Conservation (phyloP, 2,329 filamentous ascomycete species). For the Byssothecium circinans region DNA sequence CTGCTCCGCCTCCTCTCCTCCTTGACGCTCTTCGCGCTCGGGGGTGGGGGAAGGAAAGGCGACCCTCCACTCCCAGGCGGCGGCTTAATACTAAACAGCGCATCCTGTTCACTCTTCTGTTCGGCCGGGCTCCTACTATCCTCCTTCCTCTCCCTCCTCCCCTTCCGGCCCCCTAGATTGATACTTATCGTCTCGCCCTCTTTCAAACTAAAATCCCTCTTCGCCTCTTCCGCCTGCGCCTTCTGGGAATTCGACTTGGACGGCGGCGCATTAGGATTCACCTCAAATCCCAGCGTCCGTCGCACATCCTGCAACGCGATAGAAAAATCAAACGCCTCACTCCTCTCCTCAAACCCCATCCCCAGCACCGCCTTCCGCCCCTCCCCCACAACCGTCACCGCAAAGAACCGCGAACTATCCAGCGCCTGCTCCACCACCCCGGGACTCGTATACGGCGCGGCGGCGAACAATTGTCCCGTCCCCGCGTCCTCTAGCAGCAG, state of each 20-base stretch:
- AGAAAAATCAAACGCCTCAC: conserved; percentile 82
- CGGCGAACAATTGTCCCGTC: conserved; percentile 77
- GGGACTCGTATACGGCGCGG: conserved; percentile 70
- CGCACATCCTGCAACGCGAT: conserved; percentile 78
- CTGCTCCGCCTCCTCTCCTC: conserved; percentile 59
- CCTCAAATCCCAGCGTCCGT: conserved; percentile 66
- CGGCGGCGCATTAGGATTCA: conserved; percentile 31
- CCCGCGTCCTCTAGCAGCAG: conserved; percentile 76
- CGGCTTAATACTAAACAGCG: conserved; percentile 73
- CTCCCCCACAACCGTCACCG: conserved; percentile 75
- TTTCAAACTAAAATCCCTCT: conserved; percentile 81
- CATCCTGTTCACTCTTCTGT: conserved; percentile 47
- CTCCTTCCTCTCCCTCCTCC: conserved; percentile 47
- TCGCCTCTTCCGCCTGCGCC: conserved; percentile 52
- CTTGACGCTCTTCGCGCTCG: conserved; percentile 63
- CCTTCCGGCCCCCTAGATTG: conserved; percentile 64
- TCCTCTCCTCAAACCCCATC: conserved; percentile 83
- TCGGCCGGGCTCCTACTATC: conserved; percentile 38
- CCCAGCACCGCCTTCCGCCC: conserved; percentile 78
- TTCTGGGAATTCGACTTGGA: conserved; percentile 32
- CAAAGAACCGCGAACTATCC: conserved; percentile 83
- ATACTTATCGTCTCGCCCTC: conserved; percentile 88
- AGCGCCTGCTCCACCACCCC: conserved; percentile 73
- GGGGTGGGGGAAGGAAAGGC: conserved; percentile 66
- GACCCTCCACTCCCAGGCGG: conserved; percentile 56